Conservation (phyloP, 352 stramenopile species). For the Elongisporangium anandrum region DNA sequence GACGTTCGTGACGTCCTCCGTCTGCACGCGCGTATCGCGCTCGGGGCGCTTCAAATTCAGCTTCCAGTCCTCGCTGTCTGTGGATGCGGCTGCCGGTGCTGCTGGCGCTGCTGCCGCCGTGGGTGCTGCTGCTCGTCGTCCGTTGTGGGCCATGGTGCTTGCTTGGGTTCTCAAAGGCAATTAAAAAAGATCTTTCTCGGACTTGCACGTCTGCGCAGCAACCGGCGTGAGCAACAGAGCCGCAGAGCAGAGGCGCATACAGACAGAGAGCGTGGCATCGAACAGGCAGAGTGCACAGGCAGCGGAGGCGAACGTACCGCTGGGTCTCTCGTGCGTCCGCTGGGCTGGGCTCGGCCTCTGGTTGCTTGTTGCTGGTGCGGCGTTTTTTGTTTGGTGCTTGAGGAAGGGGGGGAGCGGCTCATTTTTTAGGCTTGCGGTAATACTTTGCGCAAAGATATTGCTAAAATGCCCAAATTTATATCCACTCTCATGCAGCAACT, state of each 20-base stretch:
- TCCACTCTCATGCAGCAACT: neutral
- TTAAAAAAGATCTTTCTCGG: neutral
- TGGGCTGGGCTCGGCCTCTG: neutral
- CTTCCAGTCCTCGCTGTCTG: conserved; percentile 72
- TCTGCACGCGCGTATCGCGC: conserved; percentile 89
- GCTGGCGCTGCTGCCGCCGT: conserved; percentile 63
- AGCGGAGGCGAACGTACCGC: neutral
- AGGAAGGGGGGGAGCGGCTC: neutral
- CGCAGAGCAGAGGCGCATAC: neutral
- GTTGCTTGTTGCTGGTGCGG: neutral
- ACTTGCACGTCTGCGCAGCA: neutral
- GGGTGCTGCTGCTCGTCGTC: conserved; percentile 31
- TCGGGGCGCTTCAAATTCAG: conserved; percentile 66
- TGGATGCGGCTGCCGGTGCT: conserved; percentile 17
- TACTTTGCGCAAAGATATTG: neutral
- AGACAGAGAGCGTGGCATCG: neutral
- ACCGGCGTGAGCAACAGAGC: neutral
- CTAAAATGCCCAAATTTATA: neutral
- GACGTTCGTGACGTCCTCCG: conserved; percentile 97
- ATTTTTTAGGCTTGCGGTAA: neutral
- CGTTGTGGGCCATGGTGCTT: neutral
- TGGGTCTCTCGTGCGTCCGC: neutral
- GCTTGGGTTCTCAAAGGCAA: neutral
- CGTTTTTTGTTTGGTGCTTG: neutral
- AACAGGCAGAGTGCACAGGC: neutral